phyloP scores from a whole-genome alignment of 2,329 filamentous ascomycete genomes.

The Aspergillus melleus region DNA sequence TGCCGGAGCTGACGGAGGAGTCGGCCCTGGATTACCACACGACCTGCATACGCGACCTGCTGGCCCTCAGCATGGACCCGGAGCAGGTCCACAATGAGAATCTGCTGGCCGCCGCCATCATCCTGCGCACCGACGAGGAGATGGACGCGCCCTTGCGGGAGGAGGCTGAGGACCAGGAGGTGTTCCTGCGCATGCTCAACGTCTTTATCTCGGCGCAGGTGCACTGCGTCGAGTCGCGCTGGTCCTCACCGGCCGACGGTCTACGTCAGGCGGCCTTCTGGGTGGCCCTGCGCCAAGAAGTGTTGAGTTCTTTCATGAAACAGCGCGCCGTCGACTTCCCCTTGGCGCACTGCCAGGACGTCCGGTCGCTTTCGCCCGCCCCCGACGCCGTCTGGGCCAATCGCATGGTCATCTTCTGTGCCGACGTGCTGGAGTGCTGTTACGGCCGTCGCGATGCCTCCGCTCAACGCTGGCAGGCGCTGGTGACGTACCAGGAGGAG shows the following conservation, averaged over 20 bases:
- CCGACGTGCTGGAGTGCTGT: slow-evolving; percentile 65
- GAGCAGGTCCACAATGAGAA: slow-evolving; percentile 39
- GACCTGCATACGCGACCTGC: slow-evolving; percentile 42
- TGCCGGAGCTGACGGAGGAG: slow-evolving; percentile 33
- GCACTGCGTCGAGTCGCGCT: slow-evolving; percentile 1
- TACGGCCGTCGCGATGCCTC: slow-evolving; percentile 41
- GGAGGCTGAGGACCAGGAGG: slow-evolving; percentile 20
- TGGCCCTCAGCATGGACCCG: slow-evolving; percentile 38
- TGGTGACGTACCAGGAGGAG: slow-evolving; percentile 1
- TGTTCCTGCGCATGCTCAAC: slow-evolving; percentile 23
- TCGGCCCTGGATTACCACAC: slow-evolving; percentile 44
- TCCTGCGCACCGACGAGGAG: slow-evolving; percentile 44
- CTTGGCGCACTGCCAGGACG: slow-evolving; percentile 39
- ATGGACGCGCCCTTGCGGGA: slow-evolving; percentile 33
- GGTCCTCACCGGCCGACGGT: slow-evolving; percentile 15
- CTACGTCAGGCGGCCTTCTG: slow-evolving; percentile 49
- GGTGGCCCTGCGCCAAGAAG: slow-evolving; percentile 52
- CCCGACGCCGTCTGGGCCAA: slow-evolving; percentile 41
- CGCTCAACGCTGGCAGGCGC: background rate
- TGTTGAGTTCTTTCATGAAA: slow-evolving; percentile 48
- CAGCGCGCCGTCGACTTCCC: slow-evolving; percentile 41
- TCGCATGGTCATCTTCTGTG: slow-evolving; percentile 61
- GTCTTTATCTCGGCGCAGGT: slow-evolving; percentile 23
- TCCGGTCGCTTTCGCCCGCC: slow-evolving; percentile 36
- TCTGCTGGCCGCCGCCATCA: slow-evolving; percentile 39